Evolutionary conservation across 352 stramenopile species (phyloP).

Genomic region (Phytophthora hibernalis): DNA sequence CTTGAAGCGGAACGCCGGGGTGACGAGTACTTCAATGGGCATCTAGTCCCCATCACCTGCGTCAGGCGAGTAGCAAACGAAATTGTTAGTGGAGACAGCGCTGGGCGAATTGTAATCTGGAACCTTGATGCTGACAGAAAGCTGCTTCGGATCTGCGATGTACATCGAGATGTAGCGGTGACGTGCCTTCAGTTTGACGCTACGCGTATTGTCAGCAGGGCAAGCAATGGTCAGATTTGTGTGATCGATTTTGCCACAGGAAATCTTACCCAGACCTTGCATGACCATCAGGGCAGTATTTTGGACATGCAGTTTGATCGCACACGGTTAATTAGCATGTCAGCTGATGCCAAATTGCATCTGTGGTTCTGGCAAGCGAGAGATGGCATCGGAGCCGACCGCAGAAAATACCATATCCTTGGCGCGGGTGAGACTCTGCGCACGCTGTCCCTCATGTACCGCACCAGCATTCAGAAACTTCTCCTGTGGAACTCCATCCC

Average conservation of each 20-base stretch:
- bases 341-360: slow-evolving; percentile 55
- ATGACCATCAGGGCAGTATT: slow-evolving; percentile 51
- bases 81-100: slow-evolving; percentile 76
- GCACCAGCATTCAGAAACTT: slow-evolving; percentile 70
- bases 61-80: slow-evolving; percentile 70
- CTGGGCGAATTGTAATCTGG: slow-evolving; percentile 70
- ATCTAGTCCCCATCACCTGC: slow-evolving; percentile 63
- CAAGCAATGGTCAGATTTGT: slow-evolving; percentile 59
- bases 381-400: slow-evolving; percentile 44
- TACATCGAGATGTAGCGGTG: slow-evolving; percentile 55
- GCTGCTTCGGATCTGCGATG: slow-evolving; percentile 65
- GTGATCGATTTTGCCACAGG: slow-evolving; percentile 80
- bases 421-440: slow-evolving; percentile 71
- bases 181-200: slow-evolving; percentile 82
- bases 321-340: slow-evolving; percentile 72
- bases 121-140: slow-evolving; percentile 73
- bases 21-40: slow-evolving; percentile 60
- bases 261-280: slow-evolving; percentile 70
- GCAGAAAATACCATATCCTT: slow-evolving; percentile 81
- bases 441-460: slow-evolving; percentile 82
- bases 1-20: slow-evolving; percentile 49
- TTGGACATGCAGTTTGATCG: slow-evolving; percentile 82
- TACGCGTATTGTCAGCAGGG: slow-evolving; percentile 74
- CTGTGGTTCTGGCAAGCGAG: slow-evolving; percentile 79
- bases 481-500: slow-evolving; percentile 75